Evolutionary conservation across 169 alveolate species (phyloP), one percentile per base, ranked within the genome.

Genomic region (Plasmodium relictum): DNA sequence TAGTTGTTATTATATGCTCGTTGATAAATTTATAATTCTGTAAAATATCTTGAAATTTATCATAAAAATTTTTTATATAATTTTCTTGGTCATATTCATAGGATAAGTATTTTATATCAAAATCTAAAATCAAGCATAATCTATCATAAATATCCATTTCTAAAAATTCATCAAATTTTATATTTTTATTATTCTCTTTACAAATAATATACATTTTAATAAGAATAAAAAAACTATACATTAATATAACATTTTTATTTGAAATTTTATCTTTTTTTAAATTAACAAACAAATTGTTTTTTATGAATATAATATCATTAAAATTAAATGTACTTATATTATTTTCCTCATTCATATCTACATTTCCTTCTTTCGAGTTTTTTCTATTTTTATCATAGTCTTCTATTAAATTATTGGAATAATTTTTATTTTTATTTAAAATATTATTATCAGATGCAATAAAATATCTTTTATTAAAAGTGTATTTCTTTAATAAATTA

Each of bases 111-210:
- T 66, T 83, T 20, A 68, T 83, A 48, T 83, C 91, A 41, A 83
- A 83, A 24, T 83, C 91, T 9, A 68, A 24, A 10, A 44, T 68
- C 10, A 83, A 10, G 66, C 91, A 83, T 50, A 83, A 52, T 7
- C 71, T 61, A 0, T 54, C 56, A 48, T 83, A 83, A 54, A 83
- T 24, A 83, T 83, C 73, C 85, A 83, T 54, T n/a, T 39, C 41
- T 22, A 83, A n/a, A 50, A 83, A 83, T 41, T 83, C 42, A 2
- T 83, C 85, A 6, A 83, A 83, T n/a, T 83, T 83, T n/a, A 83
- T 18, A 83, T 68, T 83, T 56, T 54, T 66, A 22, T 68, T 24
- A 54, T 83, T 83, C 14, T 83, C 91, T 62, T 83, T 83, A 52
- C 85, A 83, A 24, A 68, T 4, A 5, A 66, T 24, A 48, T 83